Base-by-base conservation (phyloP, 495 filamentous ascomycete species). In the Massariosphaeria phaeospora region DNA sequence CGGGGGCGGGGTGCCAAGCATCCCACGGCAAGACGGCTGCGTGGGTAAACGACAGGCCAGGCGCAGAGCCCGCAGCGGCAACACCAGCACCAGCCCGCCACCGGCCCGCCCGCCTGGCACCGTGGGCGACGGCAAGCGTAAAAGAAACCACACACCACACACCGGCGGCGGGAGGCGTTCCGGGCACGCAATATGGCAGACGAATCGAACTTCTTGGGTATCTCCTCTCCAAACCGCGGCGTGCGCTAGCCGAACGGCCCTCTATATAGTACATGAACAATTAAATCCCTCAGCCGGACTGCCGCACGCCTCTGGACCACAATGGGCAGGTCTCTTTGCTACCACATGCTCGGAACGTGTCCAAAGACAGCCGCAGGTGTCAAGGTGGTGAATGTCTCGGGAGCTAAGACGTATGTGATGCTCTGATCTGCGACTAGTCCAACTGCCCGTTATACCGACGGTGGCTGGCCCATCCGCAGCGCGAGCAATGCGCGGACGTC, bases 401-500 rank as follows among this genome's bases (percentile, higher is more conserved):
- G n/a, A n/a, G n/a, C n/a, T n/a, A n/a, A n/a, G n/a, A n/a, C n/a
- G n/a, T n/a, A n/a, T n/a, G n/a, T n/a, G n/a, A 27, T 40, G 33
- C 23, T 48, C 42, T 41, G 23, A 39, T 44, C 23, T 2, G 40
- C 10, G 30, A 18, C n/a, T 24, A 11, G 7, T 38, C 15, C 23
- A 5, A 11, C 36, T 23, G 4, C 24, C 3, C 47, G n/a, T 58
- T 40, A 58, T 9, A 30, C 33, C 41, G 55, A 36, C 61, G 79
- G 74, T 40, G 73, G 67, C 71, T 98, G 88, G 8, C 93, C 93
- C 62, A 90, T 84, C 56, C 91, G 80, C 62, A 98, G 75, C 30
- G 88, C 89, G 58, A 97, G 73, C 45, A 96, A 73, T 39, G 93
- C 89, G 40, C 93, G 80, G 26, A 97, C 93, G 72, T 98, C 93